phyloP scores from a whole-genome alignment of 1,284 basidiomycete genomes.

The Apiotrichum domesticum region DNA sequence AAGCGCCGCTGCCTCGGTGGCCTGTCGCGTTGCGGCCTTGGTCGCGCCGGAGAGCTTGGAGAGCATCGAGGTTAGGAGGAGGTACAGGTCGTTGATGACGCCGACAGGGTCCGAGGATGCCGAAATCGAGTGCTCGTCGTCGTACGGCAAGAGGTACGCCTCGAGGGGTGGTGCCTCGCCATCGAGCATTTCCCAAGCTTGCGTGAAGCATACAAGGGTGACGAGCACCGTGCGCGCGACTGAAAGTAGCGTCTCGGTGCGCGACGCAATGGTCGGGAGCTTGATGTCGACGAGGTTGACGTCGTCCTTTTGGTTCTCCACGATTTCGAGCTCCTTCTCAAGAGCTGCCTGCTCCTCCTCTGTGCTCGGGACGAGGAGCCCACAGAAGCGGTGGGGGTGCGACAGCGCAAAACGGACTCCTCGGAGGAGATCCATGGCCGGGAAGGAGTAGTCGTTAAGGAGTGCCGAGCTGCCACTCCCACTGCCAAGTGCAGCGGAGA shows the following conservation, averaged over 20 bases:
- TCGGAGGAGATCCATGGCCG: conserved; percentile 68
- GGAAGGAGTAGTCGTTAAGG: conserved; percentile 60
- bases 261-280: conserved; percentile 61
- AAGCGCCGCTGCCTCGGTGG: conserved; percentile 44
- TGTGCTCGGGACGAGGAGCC: conserved; percentile 72
- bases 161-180: conserved; percentile 57
- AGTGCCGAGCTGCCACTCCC: conserved; percentile 51
- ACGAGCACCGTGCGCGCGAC: conserved; percentile 63
- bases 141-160: conserved; percentile 10
- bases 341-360: conserved; percentile 52
- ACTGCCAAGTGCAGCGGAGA: conserved; percentile 52
- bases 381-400: conserved; percentile 79
- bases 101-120: conserved; percentile 31
- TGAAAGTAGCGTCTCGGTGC: conserved; percentile 64
- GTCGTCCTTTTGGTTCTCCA: conserved; percentile 41
- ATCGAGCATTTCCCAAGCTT: conserved; percentile 63
- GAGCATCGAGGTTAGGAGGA: conserved; percentile 56
- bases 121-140: conserved; percentile 15
- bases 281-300: conserved; percentile 55
- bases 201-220: conserved; percentile 64
- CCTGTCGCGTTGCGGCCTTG: conserved; percentile 3
- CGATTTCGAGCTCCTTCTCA: conserved; percentile 56
- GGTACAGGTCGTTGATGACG: conserved; percentile 62
- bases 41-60: conserved; percentile 60
- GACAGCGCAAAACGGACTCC: conserved; percentile 82